Evolutionary conservation across 2,329 filamentous ascomycete genomes (phyloP), one percentile per base, ranked within the genome.

Genomic region (Stemphylium lycopersici): DNA sequence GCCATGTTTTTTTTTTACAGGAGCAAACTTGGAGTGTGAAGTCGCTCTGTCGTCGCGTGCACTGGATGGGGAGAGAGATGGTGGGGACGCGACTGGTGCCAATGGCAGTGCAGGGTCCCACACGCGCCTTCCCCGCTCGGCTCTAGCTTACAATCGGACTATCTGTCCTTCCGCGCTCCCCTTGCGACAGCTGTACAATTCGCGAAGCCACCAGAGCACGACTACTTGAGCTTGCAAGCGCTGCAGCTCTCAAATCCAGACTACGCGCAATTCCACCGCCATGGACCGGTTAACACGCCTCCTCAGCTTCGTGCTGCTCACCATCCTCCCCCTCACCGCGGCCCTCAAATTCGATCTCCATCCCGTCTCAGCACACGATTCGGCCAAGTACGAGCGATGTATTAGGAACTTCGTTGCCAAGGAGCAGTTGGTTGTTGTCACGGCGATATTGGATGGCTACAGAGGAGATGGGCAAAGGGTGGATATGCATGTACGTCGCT

Each of bases 381-480:
- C 81, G 58, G 76, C 77, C 40, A 86, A 83, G 70, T 85, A 88
- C 72, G 90, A 93, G 79, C 86, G 93, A 80, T 99, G 95, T 81
- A 90, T 99, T 77, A 87, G 93, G 76, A 99, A 99, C 81, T 99
- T 97, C 77, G 93, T 97, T 63, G 84, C 86, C 58, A 90, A 87
- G 78, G 92, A 97, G 73, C 96, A 95, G 62, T 81, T 99, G 63
- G 95, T 99, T 37, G 93, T 98, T 31, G 93, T 99, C 48, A 98
- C 93, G 52, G 90, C 93, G 50, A 96, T 87, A 55, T 84, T 96
- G 52, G 86, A 88, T 74, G 95, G 95, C n/a, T 80, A 80, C 64
- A 90, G 89, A 78, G 93, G 92, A 54, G 95, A 99, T 81, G 95
- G 95, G 48, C 93, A 96, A 86, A 80, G 85, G 67, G 86, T 98